Conservation (phyloP, 2,329 filamentous ascomycete genomes). For the Apiospora arundinis region DNA sequence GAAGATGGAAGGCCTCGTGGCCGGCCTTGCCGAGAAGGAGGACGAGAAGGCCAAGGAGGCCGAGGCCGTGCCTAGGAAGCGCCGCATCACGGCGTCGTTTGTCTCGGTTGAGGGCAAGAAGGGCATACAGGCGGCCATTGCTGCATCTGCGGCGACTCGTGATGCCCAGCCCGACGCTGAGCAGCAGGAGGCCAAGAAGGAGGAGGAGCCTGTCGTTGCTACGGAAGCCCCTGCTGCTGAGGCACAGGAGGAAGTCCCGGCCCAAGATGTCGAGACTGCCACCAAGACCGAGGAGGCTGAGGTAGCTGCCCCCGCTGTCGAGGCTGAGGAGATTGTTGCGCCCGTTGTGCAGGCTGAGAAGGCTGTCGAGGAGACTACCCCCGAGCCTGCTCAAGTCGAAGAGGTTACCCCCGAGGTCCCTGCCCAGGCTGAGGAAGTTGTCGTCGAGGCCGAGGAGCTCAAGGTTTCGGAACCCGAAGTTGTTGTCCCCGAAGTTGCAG, state of each 20-base stretch:
- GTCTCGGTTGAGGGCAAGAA: constrained; percentile 25
- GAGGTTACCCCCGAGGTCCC: neutral
- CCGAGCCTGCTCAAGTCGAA: neutral
- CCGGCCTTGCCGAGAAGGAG: constrained; percentile 20
- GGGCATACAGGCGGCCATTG: neutral
- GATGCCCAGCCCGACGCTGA: neutral
- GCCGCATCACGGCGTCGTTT: constrained; percentile 24
- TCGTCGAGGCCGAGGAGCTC: neutral
- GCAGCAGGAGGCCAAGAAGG: neutral
- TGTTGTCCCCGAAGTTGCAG: neutral
- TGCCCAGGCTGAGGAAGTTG: neutral
- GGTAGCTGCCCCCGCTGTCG: neutral
- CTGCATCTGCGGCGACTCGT: neutral
- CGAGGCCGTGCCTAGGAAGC: neutral
- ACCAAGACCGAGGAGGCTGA: neutral
- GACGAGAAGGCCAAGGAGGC: constrained; percentile 20
- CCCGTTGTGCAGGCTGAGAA: constrained; percentile 18
- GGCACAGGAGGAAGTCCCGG: neutral
- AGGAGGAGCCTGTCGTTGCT: neutral
- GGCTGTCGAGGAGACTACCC: neutral
- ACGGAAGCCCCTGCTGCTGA: neutral
- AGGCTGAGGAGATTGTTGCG: neutral
- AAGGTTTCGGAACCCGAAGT: neutral
- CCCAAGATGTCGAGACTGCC: neutral
- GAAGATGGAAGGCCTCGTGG: constrained; percentile 27